Evolutionary conservation across 78 protist species (phyloP).

Genomic region (Tieghemostelium lacteum): DNA sequence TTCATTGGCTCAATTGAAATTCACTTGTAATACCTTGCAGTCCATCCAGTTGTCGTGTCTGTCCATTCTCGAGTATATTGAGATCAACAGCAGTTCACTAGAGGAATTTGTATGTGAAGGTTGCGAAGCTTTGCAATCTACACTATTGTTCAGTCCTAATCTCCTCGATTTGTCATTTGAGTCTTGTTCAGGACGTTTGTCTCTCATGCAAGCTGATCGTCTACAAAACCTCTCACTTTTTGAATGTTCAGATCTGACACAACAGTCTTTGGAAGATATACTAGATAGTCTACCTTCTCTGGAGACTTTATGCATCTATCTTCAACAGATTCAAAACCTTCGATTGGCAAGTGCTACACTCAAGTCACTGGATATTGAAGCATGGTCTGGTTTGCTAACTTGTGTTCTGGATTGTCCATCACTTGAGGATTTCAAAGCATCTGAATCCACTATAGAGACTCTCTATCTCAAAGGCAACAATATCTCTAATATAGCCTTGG

Average conservation of each 20-base stretch:
- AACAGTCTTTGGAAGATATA: slow-evolving; percentile 1
- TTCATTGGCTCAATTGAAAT: not conserved
- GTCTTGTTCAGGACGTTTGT: slow-evolving; percentile 20
- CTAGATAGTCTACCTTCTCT: slow-evolving; percentile 7
- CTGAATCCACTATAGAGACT: slow-evolving; percentile 40
- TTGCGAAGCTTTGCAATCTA: slow-evolving; percentile 37
- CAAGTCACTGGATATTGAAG: slow-evolving; percentile 42
- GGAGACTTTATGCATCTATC: slow-evolving; percentile 22
- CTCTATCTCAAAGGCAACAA: slow-evolving; percentile 45
- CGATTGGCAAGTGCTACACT: slow-evolving; percentile 23
- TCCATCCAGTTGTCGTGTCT: slow-evolving; percentile 35
- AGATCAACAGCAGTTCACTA: slow-evolving; percentile 14
- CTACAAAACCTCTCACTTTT: slow-evolving; percentile 10
- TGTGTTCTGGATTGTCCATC: slow-evolving; percentile 63
- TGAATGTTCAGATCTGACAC: slow-evolving; percentile 31
- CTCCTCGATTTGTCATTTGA: slow-evolving; percentile 12
- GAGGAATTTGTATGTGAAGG: slow-evolving; percentile 36
- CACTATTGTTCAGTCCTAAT: slow-evolving; percentile 1
- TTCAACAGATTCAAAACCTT: slow-evolving; percentile 35
- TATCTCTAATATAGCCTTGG: slow-evolving; percentile 19
- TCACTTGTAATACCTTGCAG: slow-evolving; percentile 9
- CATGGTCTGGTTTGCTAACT: slow-evolving; percentile 39
- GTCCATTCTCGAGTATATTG: slow-evolving; percentile 15
- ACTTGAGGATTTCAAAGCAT: slow-evolving; percentile 44
- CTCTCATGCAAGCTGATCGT: not conserved